Evolutionary conservation across 2,329 filamentous ascomycete genomes (phyloP).

Genomic region (Curvularia spicifera): DNA sequence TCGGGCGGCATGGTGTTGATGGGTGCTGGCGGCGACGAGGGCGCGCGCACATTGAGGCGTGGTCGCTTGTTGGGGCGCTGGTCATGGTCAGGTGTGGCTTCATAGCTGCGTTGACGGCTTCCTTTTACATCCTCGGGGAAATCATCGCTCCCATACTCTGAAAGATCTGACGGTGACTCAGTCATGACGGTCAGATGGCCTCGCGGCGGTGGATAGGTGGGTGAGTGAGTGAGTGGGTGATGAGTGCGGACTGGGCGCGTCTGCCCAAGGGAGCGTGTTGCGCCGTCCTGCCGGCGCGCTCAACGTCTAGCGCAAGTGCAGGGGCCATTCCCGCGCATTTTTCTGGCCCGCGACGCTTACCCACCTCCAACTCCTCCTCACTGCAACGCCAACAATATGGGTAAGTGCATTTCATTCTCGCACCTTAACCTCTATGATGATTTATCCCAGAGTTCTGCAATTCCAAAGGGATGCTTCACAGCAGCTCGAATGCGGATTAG

Average conservation of each 20-base stretch:
- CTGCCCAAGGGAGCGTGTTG: conserved; percentile 15
- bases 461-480: conserved; percentile 51
- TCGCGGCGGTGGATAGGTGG: not conserved
- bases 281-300: conserved; percentile 13
- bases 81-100: conserved; percentile 52
- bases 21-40: conserved; percentile 41
- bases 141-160: conserved; percentile 68
- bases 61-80: conserved; percentile 50
- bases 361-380: not conserved
- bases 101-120: conserved; percentile 57
- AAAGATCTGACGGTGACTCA: conserved; percentile 68
- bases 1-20: conserved; percentile 26
- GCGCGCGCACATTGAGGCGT: conserved; percentile 46
- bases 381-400: not conserved
- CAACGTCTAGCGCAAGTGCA: conserved; percentile 16
- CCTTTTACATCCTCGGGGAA: conserved; percentile 64
- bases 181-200: conserved; percentile 36
- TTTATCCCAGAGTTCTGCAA: conserved; percentile 58
- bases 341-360: conserved; percentile 7
- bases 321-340: conserved; percentile 20
- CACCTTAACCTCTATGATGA: conserved; percentile 48
- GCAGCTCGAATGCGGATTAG: conserved; percentile 53
- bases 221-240: not conserved
- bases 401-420: not conserved
- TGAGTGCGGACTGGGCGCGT: conserved; percentile 5